Percentiles rank a stretch among this genome's conserved stretches.
Conservation (phyloP, 768 basidiomycete species). For the Neoboletus subvelutipes region DNA sequence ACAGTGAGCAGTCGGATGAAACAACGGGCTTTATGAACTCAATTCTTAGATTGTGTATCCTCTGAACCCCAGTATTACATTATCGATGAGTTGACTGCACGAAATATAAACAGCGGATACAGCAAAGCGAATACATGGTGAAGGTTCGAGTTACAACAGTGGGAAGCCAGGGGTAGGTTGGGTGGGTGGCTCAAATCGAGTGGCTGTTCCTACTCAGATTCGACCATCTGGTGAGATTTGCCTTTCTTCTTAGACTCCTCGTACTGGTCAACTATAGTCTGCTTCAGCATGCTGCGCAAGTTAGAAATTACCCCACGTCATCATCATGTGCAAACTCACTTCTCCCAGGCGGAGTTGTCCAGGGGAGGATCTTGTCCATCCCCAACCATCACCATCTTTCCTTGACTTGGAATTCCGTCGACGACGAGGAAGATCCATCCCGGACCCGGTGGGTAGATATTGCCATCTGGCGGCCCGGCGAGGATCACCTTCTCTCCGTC, state of each 20-base stretch:
- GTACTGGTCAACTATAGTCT: slow-evolving; percentile 51
- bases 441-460: slow-evolving; percentile 78
- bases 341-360: slow-evolving; percentile 52
- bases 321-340: slow-evolving; percentile 43
- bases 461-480: slow-evolving; percentile 60
- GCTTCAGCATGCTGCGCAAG: slow-evolving; percentile 44
- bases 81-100: slow-evolving; percentile 7
- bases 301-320: neutral
- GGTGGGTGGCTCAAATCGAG: neutral
- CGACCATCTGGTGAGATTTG: slow-evolving; percentile 18
- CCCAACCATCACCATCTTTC: slow-evolving; percentile 66
- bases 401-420: slow-evolving; percentile 64
- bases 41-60: slow-evolving; percentile 7
- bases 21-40: slow-evolving; percentile 74
- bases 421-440: slow-evolving; percentile 72
- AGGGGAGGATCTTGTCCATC: slow-evolving; percentile 60
- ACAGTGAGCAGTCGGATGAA: slow-evolving; percentile 92
- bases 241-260: slow-evolving; percentile 37
- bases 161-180: neutral
- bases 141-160: neutral
- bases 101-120: slow-evolving; percentile 2
- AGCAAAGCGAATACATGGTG: neutral
- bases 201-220: slow-evolving; percentile 8
- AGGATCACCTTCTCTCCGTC: slow-evolving; percentile 50
- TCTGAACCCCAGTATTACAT: slow-evolving; percentile 6